Evolutionary conservation across 768 basidiomycete species (phyloP).

Genomic region (Pluteus cervinus): DNA sequence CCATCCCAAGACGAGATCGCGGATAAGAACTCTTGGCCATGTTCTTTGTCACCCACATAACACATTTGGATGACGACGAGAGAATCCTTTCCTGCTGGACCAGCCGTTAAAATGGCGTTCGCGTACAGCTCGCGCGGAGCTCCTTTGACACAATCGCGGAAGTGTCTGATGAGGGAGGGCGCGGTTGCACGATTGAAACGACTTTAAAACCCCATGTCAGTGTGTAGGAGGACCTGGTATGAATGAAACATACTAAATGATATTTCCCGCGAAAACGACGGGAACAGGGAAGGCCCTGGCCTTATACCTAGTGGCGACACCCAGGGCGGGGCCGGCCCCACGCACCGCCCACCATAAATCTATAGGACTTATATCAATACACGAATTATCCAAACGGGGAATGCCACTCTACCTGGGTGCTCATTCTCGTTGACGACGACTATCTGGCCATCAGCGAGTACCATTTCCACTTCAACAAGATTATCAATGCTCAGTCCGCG

Average conservation of each 20-base stretch:
- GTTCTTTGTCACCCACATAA: constrained; percentile 71
- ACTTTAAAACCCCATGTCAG: constrained; percentile 32
- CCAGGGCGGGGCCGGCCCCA: constrained; percentile 78
- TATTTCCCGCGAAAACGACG: constrained; percentile 86
- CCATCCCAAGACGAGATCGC: constrained; percentile 85
- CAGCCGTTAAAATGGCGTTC: constrained; percentile 86
- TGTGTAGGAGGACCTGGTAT: constrained; percentile 6
- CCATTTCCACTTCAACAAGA: constrained; percentile 87
- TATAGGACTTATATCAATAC: constrained; percentile 17
- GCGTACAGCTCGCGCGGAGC: constrained; percentile 86
- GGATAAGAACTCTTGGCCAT: constrained; percentile 74
- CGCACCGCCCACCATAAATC: constrained; percentile 88
- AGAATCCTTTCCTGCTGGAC: constrained; percentile 77
- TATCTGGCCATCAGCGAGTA: constrained; percentile 85
- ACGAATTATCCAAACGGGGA: background rate
- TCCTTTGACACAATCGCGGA: constrained; percentile 88
- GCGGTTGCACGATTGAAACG: constrained; percentile 86
- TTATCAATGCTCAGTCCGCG: constrained; percentile 87
- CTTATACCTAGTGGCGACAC: constrained; percentile 85
- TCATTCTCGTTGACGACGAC: constrained; percentile 69
- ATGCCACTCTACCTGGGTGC: constrained; percentile 46
- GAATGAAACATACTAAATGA: constrained; percentile 68
- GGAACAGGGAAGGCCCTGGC: constrained; percentile 86
- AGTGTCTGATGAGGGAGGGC: constrained; percentile 83
- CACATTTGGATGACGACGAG: constrained; percentile 91